Percentiles rank a stretch among this genome's conserved stretches.
Conservation (phyloP, 345 rosid genomes). For the Gossypium longicalyx region DNA sequence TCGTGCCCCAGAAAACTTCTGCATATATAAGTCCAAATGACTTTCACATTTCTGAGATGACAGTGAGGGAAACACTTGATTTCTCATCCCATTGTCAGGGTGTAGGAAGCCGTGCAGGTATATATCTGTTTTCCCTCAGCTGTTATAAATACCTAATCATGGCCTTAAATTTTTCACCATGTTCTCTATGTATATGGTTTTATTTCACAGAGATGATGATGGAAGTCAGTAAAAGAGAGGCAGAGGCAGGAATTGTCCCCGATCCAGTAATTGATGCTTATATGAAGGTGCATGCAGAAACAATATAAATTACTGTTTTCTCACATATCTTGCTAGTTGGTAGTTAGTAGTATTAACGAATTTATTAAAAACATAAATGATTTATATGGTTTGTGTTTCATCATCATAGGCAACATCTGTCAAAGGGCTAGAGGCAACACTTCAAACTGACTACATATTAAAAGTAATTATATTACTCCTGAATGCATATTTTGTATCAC, state of each 20-base stretch:
- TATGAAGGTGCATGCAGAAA: conserved; percentile 35
- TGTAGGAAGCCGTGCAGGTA: conserved; percentile 50
- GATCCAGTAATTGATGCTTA: conserved; percentile 44
- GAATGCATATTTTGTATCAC: neutral
- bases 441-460: conserved; percentile 48
- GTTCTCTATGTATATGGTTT: neutral
- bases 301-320: neutral
- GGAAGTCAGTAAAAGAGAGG: conserved; percentile 41
- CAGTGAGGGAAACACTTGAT: conserved; percentile 59
- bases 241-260: conserved; percentile 37
- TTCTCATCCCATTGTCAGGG: conserved; percentile 57
- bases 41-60: conserved; percentile 49
- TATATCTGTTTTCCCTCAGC: neutral
- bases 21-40: conserved; percentile 56
- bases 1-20: conserved; percentile 55
- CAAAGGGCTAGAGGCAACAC: conserved; percentile 32
- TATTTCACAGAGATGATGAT: conserved; percentile 28
- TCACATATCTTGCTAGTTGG: neutral
- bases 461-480: conserved; percentile 25
- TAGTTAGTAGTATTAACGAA: neutral
- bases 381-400: neutral
- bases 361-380: neutral
- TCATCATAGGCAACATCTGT: conserved; percentile 40
- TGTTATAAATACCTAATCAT: neutral
- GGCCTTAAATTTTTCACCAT: neutral